Conservation (phyloP, 768 basidiomycete genomes). For the Termitomyces heimii region DNA sequence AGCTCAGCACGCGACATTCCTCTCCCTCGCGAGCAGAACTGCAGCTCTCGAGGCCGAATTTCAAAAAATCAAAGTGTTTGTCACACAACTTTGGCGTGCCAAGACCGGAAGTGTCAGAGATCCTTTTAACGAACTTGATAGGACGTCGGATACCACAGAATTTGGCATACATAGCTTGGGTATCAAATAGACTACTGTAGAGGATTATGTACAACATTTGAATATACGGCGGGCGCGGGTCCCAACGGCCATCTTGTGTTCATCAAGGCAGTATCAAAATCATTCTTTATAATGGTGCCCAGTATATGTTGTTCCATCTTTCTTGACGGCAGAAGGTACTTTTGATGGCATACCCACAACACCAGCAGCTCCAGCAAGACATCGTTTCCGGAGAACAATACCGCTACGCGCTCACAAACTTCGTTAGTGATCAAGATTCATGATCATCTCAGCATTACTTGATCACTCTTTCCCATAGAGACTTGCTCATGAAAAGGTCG, state of each 20-base stretch:
- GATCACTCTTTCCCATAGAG: constrained; percentile 35
- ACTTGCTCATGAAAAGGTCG: constrained; percentile 86
- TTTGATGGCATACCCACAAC: constrained; percentile 22
- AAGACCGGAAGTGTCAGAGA: constrained; percentile 81
- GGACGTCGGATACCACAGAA: constrained; percentile 26
- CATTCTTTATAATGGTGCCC: not conserved
- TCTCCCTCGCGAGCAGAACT: constrained; percentile 71
- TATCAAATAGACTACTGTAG: constrained; percentile 21
- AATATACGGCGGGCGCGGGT: not conserved
- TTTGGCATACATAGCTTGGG: constrained; percentile 37
- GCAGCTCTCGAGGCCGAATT: constrained; percentile 69
- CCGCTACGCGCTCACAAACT: constrained; percentile 79
- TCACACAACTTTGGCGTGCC: constrained; percentile 73
- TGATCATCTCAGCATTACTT: not conserved
- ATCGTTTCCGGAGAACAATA: constrained; percentile 61
- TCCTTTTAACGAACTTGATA: constrained; percentile 58
- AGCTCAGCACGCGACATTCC: constrained; percentile 73
- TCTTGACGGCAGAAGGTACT: not conserved
- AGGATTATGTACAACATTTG: not conserved
- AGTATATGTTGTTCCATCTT: not conserved
- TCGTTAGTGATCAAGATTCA: constrained; percentile 45
- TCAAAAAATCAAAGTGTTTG: constrained; percentile 68
- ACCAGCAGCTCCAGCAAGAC: constrained; percentile 26
- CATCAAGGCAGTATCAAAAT: not conserved
- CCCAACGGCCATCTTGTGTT: not conserved